Evolutionary conservation across 139 green algal species (phyloP).

Genomic region (Chlorella sorokiniana): DNA sequence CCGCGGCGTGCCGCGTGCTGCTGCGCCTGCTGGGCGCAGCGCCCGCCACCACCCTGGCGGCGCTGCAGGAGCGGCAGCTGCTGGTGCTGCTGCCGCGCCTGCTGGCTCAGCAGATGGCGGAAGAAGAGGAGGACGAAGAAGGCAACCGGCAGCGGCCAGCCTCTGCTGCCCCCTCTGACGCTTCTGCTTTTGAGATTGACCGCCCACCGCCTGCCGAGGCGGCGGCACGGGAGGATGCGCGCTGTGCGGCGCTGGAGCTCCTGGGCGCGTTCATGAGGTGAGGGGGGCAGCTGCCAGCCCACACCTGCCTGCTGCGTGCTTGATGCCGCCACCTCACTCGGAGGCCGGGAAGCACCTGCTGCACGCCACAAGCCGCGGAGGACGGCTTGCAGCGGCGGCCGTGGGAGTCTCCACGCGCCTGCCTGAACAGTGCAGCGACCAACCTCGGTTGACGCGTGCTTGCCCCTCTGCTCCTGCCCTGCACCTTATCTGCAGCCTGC

Average conservation of each 20-base stretch:
- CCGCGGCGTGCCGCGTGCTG: slow-evolving; percentile 11
- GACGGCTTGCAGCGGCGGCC: too few relatives aligned
- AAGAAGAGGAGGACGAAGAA: not conserved
- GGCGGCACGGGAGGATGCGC: slow-evolving; percentile 14
- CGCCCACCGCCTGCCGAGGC: not conserved
- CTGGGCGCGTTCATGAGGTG: slow-evolving; percentile 38
- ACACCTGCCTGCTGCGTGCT: too few relatives aligned
- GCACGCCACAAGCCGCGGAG: too few relatives aligned
- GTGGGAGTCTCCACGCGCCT: too few relatives aligned
- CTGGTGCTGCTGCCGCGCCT: slow-evolving; percentile 20
- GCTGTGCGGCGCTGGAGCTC: slow-evolving; percentile 44
- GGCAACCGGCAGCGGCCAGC: not conserved
- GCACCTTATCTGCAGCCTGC: slow-evolving; percentile 4
- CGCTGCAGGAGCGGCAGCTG: slow-evolving; percentile 17
- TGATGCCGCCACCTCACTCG: too few relatives aligned
- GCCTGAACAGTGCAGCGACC: too few relatives aligned
- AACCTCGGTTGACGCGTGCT: too few relatives aligned
- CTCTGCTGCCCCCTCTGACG: not conserved
- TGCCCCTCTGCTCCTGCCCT: too few relatives aligned
- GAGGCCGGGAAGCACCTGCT: too few relatives aligned
- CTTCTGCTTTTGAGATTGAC: not conserved
- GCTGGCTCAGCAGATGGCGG: slow-evolving; percentile 3
- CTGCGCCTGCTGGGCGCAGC: slow-evolving; percentile 12
- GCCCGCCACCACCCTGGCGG: slow-evolving; percentile 19
- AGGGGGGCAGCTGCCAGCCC: too few relatives aligned